Conservation (phyloP, 257 asterid genomes). For the Dorcoceras hygrometricum region DNA sequence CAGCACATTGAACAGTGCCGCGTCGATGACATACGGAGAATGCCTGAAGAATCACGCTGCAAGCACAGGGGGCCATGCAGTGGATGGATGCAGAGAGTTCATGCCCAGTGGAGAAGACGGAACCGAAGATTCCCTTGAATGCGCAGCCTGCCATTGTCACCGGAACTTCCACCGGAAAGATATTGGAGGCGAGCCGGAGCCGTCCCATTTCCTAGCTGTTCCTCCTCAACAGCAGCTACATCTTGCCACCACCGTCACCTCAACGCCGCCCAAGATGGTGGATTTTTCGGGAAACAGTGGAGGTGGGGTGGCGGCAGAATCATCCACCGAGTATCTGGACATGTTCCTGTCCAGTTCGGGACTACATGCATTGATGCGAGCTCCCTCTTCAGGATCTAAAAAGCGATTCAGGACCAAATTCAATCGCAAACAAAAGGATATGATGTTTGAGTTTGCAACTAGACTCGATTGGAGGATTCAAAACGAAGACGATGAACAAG, state of each 20-base stretch:
- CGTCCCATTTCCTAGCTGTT: background rate
- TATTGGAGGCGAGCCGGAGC: background rate
- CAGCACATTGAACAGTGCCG: background rate
- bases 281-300: too few relatives aligned
- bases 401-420: constrained; percentile 32
- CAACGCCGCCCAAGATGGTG: too few relatives aligned
- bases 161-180: constrained; percentile 32
- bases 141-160: constrained; percentile 35
- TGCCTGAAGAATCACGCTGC: constrained; percentile 36
- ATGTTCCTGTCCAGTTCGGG: background rate
- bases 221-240: background rate
- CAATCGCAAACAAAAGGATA: constrained; percentile 25
- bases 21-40: constrained; percentile 17
- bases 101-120: constrained; percentile 20
- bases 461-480: constrained; percentile 31
- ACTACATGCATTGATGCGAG: background rate
- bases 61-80: constrained; percentile 28
- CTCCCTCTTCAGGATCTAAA: background rate
- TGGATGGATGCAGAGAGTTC: constrained; percentile 35
- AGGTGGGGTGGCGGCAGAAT: too few relatives aligned
- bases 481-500: constrained; percentile 20
- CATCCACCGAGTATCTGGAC: background rate
- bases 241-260: too few relatives aligned
- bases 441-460: constrained; percentile 23
- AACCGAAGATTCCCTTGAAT: constrained; percentile 25